Base-by-base conservation (phyloP, 805 yeast genomes). In the Yarrowia alimentaria region DNA sequence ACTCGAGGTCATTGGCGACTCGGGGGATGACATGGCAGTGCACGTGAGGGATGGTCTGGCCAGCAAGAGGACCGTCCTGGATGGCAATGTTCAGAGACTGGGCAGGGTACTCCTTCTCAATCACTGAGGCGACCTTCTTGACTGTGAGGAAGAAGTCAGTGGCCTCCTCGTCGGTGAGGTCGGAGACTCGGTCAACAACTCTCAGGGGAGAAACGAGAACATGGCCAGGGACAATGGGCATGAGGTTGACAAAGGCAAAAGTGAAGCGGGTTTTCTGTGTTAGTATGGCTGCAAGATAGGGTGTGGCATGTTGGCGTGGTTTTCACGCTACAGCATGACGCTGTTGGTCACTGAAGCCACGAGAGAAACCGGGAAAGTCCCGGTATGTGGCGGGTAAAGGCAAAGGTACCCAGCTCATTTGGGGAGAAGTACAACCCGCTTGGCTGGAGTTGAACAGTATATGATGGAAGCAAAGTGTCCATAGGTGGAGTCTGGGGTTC, bases 1-100 rank as follows among this genome's bases (percentile, higher is more conserved):
- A 82, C 4, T 70, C 69, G 38, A 79, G 66, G 54, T 80, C 83
- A 37, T 73, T 64, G 10, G 64, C 56, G 45, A 70, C 72, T 31
- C 99, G 74, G 6, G 99, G 99, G 16, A 93, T 89, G 14, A 93
- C 68, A 64, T 93, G 99, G 16, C 96, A 84, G 65, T 93, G 99
- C 21, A 91, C 74, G 66, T 93, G 99, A 5, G 97, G 95, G 2
- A 93, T 82, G n/a, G 90, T 79, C 64, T 93, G 99, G 3, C 99
- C 99, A 1, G 97, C 91, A 43, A 88, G 88, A 0, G 89, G 85
- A 0, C 99, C 99, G 64, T 93, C 99, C 64, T 93, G 99, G 54
- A 94, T 87, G 9, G 97, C 91, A 30, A 93, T 75, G 62, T 94
- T 94, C 54, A 89, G 62, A 1, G 95, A 73, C 58, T 90, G 94